A percentile compares a stretch with the other conserved stretches of the same genome.
These are phyloP conservation scores for Hordeum marinum DNA, from an alignment of 176 grass and related monocot genomes.

Conservation along the genomic window DNA sequence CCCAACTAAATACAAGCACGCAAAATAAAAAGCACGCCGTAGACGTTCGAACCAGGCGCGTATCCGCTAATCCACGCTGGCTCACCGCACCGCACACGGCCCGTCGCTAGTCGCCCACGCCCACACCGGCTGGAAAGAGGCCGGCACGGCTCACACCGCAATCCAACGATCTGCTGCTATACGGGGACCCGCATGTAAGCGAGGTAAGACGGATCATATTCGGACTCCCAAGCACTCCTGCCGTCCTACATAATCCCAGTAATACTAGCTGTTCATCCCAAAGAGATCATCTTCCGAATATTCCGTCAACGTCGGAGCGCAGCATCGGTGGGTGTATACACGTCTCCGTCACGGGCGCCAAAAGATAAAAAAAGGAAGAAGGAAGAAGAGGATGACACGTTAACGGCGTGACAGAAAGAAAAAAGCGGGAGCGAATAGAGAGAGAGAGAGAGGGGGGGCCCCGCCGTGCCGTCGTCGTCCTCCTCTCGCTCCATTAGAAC, in stretches of 20 bases:
- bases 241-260: neutral
- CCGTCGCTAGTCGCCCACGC: neutral
- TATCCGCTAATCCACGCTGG: neutral
- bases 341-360: neutral
- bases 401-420: conserved; percentile 7
- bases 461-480: neutral
- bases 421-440: conserved; percentile 8
- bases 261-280: neutral
- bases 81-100: neutral
- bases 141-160: neutral
- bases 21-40: too few relatives aligned
- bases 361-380: neutral
- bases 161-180: neutral
- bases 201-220: neutral
- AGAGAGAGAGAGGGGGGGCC: neutral
- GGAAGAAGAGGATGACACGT: neutral
- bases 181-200: neutral
- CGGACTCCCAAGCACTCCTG: neutral
- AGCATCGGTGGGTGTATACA: neutral
- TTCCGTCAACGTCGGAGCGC: neutral
- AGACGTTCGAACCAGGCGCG: neutral
- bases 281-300: neutral
- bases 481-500: neutral
- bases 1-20: too few relatives aligned
- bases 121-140: neutral